Conservation (phyloP, 2,329 filamentous ascomycete species). For the Cladosporium colombiae region DNA sequence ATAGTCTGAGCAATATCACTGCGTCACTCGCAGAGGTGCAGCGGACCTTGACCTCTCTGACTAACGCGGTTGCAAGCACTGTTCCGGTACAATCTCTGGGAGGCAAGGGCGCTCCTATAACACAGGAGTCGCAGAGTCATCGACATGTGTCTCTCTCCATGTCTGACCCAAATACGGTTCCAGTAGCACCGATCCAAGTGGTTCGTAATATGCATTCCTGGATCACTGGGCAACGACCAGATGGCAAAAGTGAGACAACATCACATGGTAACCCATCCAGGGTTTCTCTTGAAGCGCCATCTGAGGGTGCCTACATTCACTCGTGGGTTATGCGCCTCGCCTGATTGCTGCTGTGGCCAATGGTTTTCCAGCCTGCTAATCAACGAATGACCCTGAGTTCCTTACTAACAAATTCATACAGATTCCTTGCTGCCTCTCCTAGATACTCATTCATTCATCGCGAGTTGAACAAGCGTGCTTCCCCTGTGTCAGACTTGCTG, state of each 20-base stretch:
- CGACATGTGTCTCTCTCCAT: background rate
- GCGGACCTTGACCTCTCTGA: background rate
- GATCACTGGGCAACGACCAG: slow-evolving; percentile 5
- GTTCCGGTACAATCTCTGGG: background rate
- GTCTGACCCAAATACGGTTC: background rate
- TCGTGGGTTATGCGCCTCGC: background rate
- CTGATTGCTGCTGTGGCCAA: background rate
- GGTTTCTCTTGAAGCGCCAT: background rate
- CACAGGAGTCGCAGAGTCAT: background rate
- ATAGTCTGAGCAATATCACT: background rate
- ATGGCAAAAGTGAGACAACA: background rate
- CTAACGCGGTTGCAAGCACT: background rate
- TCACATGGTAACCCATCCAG: background rate
- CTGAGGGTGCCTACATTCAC: background rate
- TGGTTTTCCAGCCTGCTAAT: background rate
- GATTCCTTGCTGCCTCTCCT: background rate
- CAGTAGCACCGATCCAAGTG: background rate
- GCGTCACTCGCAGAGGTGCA: background rate
- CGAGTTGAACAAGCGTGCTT: background rate
- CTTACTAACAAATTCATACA: background rate
- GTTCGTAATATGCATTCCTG: slow-evolving; percentile 4
- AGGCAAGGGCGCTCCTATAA: background rate
- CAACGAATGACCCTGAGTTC: background rate
- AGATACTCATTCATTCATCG: background rate
- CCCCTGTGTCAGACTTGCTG: background rate